phyloP scores from a whole-genome alignment of 2,329 filamentous ascomycete genomes.

The Fusarium piperis region DNA sequence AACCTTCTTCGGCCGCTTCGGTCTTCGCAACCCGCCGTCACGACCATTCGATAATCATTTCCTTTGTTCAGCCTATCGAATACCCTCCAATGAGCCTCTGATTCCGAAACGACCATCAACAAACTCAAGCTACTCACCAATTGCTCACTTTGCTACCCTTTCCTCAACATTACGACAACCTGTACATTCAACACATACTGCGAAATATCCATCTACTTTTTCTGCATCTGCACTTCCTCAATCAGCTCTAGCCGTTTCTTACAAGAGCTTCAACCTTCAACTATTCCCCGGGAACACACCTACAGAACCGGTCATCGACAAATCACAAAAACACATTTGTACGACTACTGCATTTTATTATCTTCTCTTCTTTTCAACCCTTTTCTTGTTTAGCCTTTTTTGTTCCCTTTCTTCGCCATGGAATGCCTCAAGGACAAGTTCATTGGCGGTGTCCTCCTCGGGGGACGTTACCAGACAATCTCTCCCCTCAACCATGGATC shows the following conservation, averaged over 20 bases:
- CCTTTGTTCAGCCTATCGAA: conserved; percentile 49
- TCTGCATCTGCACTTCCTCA: conserved; percentile 23
- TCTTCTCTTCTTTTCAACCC: conserved; percentile 27
- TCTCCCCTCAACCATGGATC: conserved; percentile 98
- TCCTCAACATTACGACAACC: conserved; percentile 35
- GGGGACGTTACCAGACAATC: conserved; percentile 89
- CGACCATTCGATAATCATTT: conserved; percentile 49
- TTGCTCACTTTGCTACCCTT: conserved; percentile 34
- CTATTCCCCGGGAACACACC: conserved; percentile 9
- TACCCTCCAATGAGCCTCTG: conserved; percentile 55
- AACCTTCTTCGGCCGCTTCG: conserved; percentile 44
- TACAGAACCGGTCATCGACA: conserved; percentile 28
- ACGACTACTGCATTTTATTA: conserved; percentile 42
- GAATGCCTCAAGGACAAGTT: conserved; percentile 90
- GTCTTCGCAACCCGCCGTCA: conserved; percentile 43
- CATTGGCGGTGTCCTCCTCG: conserved; percentile 79
- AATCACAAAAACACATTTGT: conserved; percentile 41
- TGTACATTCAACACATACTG: conserved; percentile 49
- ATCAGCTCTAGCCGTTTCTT: conserved; percentile 28
- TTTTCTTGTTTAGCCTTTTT: conserved; percentile 29
- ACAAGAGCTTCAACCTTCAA: conserved; percentile 21
- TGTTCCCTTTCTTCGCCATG: conserved; percentile 57
- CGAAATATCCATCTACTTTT: conserved; percentile 27
- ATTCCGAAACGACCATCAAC: conserved; percentile 47
- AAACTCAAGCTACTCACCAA: conserved; percentile 36